Evolutionary conservation across 495 filamentous ascomycete species (phyloP).

Genomic region (Penicillium lagena): DNA sequence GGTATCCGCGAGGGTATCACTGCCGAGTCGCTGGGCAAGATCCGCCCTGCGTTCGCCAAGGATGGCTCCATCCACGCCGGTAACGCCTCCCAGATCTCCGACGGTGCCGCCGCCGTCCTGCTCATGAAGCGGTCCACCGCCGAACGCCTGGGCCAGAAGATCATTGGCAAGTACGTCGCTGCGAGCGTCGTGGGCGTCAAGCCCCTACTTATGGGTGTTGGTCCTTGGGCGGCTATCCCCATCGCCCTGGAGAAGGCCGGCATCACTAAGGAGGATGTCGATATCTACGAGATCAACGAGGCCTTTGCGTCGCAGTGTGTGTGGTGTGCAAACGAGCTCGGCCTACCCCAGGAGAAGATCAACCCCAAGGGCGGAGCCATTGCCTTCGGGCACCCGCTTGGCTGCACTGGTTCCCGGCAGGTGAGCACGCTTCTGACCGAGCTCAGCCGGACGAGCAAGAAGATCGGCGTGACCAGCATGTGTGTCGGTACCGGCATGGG

Average conservation of each 20-base stretch:
- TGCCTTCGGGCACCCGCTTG: constrained; percentile 96
- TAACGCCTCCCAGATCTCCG: constrained; percentile 91
- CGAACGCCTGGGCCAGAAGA: constrained; percentile 75
- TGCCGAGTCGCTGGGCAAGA: constrained; percentile 78
- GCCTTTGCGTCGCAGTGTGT: constrained; percentile 94
- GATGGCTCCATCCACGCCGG: constrained; percentile 91
- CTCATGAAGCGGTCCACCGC: constrained; percentile 94
- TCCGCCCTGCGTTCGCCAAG: constrained; percentile 85
- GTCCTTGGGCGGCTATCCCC: constrained; percentile 94
- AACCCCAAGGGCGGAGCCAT: constrained; percentile 98
- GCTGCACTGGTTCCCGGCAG: constrained; percentile 90
- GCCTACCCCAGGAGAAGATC: constrained; percentile 68
- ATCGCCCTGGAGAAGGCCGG: constrained; percentile 82
- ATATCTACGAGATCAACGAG: constrained; percentile 99
- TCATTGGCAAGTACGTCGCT: constrained; percentile 85
- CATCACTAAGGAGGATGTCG: constrained; percentile 83
- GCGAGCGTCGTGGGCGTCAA: constrained; percentile 83
- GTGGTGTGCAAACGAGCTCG: constrained; percentile 87
- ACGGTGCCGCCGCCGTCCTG: constrained; percentile 91
- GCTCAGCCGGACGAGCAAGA: constrained; percentile 71
- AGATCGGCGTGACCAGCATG: constrained; percentile 92
- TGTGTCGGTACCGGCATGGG: constrained; percentile 97
- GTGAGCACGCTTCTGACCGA: constrained; percentile 88
- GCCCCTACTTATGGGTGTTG: constrained; percentile 92
- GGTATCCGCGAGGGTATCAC: constrained; percentile 84